phyloP scores from a whole-genome alignment of 768 basidiomycete species.

The Hygrophoropsis aurantiaca region DNA sequence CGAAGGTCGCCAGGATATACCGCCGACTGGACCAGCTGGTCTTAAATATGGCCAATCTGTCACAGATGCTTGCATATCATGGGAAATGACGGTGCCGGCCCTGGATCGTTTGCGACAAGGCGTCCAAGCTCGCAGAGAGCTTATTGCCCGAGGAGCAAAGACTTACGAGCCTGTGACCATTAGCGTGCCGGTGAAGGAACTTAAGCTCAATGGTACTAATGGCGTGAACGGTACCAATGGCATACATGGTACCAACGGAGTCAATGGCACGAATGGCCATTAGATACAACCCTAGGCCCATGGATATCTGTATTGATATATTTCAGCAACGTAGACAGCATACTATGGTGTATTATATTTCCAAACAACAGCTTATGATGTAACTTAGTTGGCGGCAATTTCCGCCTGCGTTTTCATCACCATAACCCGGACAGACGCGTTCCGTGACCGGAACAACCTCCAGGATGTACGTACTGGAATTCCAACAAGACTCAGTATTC shows the following conservation, averaged over 20 bases:
- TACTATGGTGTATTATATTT: no score
- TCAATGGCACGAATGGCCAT: conserved; percentile 11
- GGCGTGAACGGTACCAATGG: conserved; percentile 6
- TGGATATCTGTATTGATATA: no score
- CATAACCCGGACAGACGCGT: no score
- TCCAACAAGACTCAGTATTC: no score
- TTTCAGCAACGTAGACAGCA: no score
- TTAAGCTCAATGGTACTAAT: conserved; percentile 11
- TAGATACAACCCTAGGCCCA: no score
- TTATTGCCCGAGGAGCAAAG: conserved; percentile 35
- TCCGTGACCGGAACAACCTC: no score
- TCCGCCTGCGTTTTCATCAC: no score
- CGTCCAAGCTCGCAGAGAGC: conserved; percentile 71
- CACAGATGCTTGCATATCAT: conserved; percentile 88
- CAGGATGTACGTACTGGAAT: no score
- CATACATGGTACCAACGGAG: conserved; percentile 13
- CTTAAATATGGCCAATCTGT: conserved; percentile 85
- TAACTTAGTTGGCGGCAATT: no score
- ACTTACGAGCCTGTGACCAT: conserved; percentile 6
- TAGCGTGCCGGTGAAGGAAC: conserved; percentile 8
- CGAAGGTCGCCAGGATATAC: conserved; percentile 86
- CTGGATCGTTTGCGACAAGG: conserved; percentile 87
- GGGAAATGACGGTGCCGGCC: conserved; percentile 81
- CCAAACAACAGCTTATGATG: no score
- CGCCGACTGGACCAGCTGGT: conserved; percentile 64